Evolutionary conservation across 805 yeast species (phyloP), one percentile per base, ranked within the genome.

Genomic region (Jamesozyma gamospora): DNA sequence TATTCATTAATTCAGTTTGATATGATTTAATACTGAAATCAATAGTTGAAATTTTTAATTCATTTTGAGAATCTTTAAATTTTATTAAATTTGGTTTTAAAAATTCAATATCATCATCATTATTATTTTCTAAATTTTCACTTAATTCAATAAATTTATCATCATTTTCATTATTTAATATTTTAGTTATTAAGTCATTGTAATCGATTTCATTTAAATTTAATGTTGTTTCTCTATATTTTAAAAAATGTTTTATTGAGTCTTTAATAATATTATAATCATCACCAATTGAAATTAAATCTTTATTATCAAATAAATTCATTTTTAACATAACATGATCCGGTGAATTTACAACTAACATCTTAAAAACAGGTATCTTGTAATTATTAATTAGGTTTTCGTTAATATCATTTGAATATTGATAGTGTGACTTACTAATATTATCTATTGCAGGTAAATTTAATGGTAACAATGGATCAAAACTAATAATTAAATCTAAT

Each of bases 401-500:
- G 15, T 35, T 17, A 12, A 21, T 14, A n/a, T 14, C 24, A 19
- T 32, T 15, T 8, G 28, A 9, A 16, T 35, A 32, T 31, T 37
- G 43, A 21, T 9, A 24, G n/a, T 39, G 41, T 1, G 41, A 32
- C 13, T 33, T 33, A 14, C 63, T 50, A 19, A 60, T 36, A 18
- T 43, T 49, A 13, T 49, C 52, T 19, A 66, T 44, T 17, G 61
- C 58, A 6, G 56, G 58, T 28, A 61, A 48, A 14, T 48, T 39
- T 24, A 58, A 62, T 35, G 63, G 58, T 25, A 70, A 32, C 32
- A 52, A 35, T 4, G 73, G 64, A 53, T 75, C 79, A 43, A 75
- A 64, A n/a, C 76, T 65, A 1, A 75, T 51, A 19, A 74, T 65
- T 28, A 66, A 50, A 44, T 73, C 71, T 36, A 71, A 52, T 28